Evolutionary conservation across 192 early-diverging fungal genomes (phyloP), one percentile per base, ranked within the genome.

Genomic region (Gaertneriomyces sp.): DNA sequence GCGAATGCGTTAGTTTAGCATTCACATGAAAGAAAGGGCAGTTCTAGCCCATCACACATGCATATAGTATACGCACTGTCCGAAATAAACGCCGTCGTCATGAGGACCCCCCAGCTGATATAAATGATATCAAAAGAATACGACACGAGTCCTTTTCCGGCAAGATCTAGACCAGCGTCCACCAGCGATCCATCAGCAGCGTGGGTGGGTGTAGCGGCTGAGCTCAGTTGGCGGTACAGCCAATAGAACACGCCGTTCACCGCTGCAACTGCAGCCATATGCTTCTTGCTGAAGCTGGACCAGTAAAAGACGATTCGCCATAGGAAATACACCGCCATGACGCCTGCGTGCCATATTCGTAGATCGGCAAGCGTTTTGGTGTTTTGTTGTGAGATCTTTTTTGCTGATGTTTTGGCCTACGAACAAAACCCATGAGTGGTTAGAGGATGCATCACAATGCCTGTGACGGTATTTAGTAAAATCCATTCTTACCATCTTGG

Each of bases 81-180:
- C 51, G 80, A 88, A 20, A 82, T 68, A 45, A 86, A 76, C 17
- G 84, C 84, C 20, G 85, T 85, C 7, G 76, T 74, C 42, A 86
- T 66, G 70, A 90, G 88, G 42, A 88, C 87, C 59, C 87, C 82
- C 90, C 90, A 91, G 16, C 88, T 86, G 41, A 93, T 78, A 54
- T 93, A 93, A 54, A 93, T 88, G 52, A 91, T 84, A 60, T 93
- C 91, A 69, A 91, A 93, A 73, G 88, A 86, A 60, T 91, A 91
- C 41, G 88, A 79, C 5, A 80, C 74, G 42, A 85, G 47, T 0
- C 84, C 84, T 12, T 76, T 63, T 45, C 69, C 64, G 17, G 59
- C 46, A 61, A 85, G 63, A 72, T 85, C 84, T 3, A 72, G 69
- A 42, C 84, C 84, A 6, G 73, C 66, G 57, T 78, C 71, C 17